Percentiles rank a stretch among this genome's conserved stretches.
Evolutionary conservation across 2,329 filamentous ascomycete genomes (phyloP).

Genomic region (Aspergillus calidoustus): DNA sequence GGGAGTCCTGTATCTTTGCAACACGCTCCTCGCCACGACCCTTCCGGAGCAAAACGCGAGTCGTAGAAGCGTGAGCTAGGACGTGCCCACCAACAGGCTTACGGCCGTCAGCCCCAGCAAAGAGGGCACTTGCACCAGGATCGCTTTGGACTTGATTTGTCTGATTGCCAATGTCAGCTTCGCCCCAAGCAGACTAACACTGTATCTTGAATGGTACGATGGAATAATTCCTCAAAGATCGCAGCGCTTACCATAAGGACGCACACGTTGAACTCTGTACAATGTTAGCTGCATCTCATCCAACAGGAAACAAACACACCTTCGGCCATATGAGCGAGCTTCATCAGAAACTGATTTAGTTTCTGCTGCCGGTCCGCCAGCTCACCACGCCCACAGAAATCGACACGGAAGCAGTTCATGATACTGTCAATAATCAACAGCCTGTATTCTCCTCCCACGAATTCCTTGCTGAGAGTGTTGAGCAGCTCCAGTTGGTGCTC

Average conservation of each 20-base stretch:
- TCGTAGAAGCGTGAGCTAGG: conserved; percentile 70
- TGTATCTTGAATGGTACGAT: no score
- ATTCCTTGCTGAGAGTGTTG: conserved; percentile 64
- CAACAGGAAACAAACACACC: conserved; percentile 40
- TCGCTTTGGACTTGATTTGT: conserved; percentile 75
- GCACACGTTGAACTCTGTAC: conserved; percentile 67
- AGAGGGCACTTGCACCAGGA: conserved; percentile 69
- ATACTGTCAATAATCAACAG: conserved; percentile 72
- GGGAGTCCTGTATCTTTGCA: conserved; percentile 70
- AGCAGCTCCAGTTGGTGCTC: conserved; percentile 69
- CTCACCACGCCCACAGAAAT: conserved; percentile 69
- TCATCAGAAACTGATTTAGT: conserved; percentile 67
- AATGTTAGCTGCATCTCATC: conserved; percentile 13
- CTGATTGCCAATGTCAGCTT: conserved; percentile 38
- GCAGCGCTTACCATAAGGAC: conserved; percentile 61
- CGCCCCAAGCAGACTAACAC: background rate
- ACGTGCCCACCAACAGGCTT: conserved; percentile 72
- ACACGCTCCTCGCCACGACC: conserved; percentile 72
- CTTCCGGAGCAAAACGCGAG: conserved; percentile 68
- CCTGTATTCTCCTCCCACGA: conserved; percentile 66
- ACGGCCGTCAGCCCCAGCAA: conserved; percentile 69
- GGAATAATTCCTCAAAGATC: background rate
- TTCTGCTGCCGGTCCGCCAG: conserved; percentile 71
- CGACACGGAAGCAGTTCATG: conserved; percentile 71
- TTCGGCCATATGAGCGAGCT: conserved; percentile 68